Evolutionary conservation across 768 basidiomycete species (phyloP).

Genomic region (Agaricus blazei): DNA sequence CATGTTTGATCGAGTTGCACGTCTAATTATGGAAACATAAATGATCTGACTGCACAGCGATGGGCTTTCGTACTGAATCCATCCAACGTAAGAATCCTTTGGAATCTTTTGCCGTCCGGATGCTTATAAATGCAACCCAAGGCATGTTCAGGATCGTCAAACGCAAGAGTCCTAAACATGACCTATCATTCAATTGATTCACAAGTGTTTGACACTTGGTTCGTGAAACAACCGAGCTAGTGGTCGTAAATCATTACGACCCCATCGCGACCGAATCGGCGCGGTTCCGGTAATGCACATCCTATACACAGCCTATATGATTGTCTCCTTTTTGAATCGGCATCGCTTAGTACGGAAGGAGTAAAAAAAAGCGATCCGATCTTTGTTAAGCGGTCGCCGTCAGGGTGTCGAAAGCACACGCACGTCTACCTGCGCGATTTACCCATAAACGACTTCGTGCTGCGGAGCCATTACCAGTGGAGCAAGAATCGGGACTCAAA

Average conservation of each 20-base stretch:
- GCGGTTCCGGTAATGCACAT: background rate
- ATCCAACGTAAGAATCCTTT: background rate
- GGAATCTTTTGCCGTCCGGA: background rate
- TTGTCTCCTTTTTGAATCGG: too few species aligned
- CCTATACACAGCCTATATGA: background rate
- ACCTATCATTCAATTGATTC: background rate
- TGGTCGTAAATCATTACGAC: background rate
- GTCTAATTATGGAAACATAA: too few species aligned
- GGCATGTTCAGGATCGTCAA: background rate
- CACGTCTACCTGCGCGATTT: background rate
- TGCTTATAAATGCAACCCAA: background rate
- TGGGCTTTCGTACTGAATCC: background rate
- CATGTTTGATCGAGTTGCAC: background rate
- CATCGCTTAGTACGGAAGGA: background rate
- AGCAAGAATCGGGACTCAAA: background rate
- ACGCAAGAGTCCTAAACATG: too few species aligned
- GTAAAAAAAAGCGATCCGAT: slow-evolving; percentile 1
- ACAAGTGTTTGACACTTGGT: background rate
- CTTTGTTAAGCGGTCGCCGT: background rate
- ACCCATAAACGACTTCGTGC: background rate
- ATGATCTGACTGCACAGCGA: background rate
- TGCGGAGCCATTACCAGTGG: background rate
- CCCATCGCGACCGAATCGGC: background rate
- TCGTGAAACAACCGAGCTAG: background rate
- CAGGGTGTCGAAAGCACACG: background rate